phyloP scores from a whole-genome alignment of 1,284 basidiomycete genomes.

The Pyrrhoderma noxium region DNA sequence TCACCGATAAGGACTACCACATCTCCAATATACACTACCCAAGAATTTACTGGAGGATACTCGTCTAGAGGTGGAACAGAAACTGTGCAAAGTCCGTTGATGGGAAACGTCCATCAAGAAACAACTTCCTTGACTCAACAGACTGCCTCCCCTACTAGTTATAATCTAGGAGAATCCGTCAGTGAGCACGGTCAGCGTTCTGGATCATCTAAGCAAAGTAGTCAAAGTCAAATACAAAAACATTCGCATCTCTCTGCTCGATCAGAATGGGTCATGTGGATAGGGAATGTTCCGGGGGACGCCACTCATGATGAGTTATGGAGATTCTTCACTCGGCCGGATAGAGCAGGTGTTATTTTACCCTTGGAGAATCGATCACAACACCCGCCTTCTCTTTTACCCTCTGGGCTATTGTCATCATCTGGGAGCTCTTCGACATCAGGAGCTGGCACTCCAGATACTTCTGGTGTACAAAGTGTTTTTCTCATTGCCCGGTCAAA shows the following conservation, averaged over 20 bases:
- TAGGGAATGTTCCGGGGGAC: conserved; percentile 82
- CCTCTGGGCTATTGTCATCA: conserved; percentile 15
- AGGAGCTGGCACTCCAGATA: conserved; percentile 19
- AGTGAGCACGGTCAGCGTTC: conserved; percentile 4
- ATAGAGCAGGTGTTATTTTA: conserved; percentile 15
- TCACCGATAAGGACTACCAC: neutral
- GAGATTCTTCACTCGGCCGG: conserved; percentile 66
- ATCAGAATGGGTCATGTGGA: conserved; percentile 96
- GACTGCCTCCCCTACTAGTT: neutral
- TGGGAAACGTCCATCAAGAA: no score
- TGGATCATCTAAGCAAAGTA: neutral
- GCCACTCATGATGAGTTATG: conserved; percentile 84
- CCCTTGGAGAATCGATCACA: conserved; percentile 6
- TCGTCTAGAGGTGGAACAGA: neutral
- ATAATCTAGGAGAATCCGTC: conserved; percentile 2
- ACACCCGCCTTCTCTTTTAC: conserved; percentile 15
- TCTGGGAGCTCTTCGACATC: conserved; percentile 16
- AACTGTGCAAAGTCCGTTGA: neutral
- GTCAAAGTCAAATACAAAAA: conserved; percentile 29
- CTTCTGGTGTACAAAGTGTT: conserved; percentile 72
- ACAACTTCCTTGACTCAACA: no score
- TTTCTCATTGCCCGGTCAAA: conserved; percentile 90
- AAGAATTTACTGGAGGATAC: neutral
- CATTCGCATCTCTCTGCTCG: conserved; percentile 65
- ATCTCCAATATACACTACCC: neutral